Percentiles rank a stretch among this genome's conserved stretches.
phyloP scores from a whole-genome alignment of 169 alveolate species.

The Pseudocohnilembus persalinus region DNA sequence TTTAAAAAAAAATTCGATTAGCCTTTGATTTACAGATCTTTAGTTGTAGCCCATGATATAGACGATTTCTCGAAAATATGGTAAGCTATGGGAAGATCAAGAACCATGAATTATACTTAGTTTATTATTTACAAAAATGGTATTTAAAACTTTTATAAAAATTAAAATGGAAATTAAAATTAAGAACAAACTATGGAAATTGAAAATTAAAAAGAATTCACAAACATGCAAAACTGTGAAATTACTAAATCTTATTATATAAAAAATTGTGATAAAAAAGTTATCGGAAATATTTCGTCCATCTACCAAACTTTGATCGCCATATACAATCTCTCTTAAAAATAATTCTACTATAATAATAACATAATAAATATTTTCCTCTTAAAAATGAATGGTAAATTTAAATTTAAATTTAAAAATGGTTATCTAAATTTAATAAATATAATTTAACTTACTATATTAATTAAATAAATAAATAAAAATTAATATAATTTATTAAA shows the following conservation, averaged over 20 bases:
- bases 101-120: constrained; percentile 3
- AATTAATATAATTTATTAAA: background rate
- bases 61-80: constrained; percentile 3
- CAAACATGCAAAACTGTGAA: background rate
- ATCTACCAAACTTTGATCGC: background rate
- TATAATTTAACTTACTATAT: background rate
- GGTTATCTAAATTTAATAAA: too few species aligned
- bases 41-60: background rate
- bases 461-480: background rate
- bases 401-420: too few species aligned
- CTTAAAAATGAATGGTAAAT: constrained; percentile 1
- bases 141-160: background rate
- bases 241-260: background rate
- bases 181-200: too few species aligned
- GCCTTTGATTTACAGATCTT: background rate
- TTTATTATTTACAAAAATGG: background rate
- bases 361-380: background rate
- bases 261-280: constrained; percentile 7
- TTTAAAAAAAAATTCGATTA: background rate
- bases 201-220: too few species aligned
- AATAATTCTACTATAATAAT: background rate
- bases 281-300: constrained; percentile 1
- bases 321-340: background rate
- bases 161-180: background rate
- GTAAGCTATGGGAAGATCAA: constrained; percentile 9